Base-by-base conservation (phyloP, 2,329 filamentous ascomycete genomes). In the Thielaviopsis populi region DNA sequence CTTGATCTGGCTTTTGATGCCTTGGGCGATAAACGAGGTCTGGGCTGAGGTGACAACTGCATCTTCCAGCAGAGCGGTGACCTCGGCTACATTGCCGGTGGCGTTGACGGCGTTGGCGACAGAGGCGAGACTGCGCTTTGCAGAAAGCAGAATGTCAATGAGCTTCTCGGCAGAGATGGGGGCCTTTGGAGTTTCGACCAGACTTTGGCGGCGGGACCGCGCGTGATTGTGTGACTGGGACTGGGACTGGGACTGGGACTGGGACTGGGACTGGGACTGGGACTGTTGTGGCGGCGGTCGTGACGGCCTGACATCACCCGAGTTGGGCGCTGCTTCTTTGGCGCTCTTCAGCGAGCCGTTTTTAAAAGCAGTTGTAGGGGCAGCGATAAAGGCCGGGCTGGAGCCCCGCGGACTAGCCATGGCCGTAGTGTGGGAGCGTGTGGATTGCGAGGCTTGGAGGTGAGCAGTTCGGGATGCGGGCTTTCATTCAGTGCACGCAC, bases 51-150 rank as follows among this genome's bases (percentile, higher is more conserved):
- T 79, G 10, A 91, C 79, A 62, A 89, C 85, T 59, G 85, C 86
- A 69, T 94, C 87, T 71, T 95, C 89, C 68, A 96, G 79, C 41
- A 89, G 82, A 41, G 90, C 86, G 3, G 91, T 89, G 15, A 83
- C 79, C 22, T 83, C 89, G 54, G 94, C 87, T 64, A 96, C 85
- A 70, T 95, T 88, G 19, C 37, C 58, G 71, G 94, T 91, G 68
- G 91, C 91, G 66, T 89, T 88, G 72, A 89, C 86, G 61, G 96
- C 89, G 66, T 88, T 85, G 50, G 80, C 83, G 72, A 95, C 91
- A 11, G 90, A 90, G 17, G 88, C 88, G 3, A 97, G 81, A 0
- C 91, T 91, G 54, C 89, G 84, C 73, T 96, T 96, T 8, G 92
- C 88, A 37, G 87, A 86, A 48, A 96, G 83, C 42, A 96, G 86